Evolutionary conservation across 2,329 filamentous ascomycete species (phyloP).

Genomic region (Cladophialophora immunda): DNA sequence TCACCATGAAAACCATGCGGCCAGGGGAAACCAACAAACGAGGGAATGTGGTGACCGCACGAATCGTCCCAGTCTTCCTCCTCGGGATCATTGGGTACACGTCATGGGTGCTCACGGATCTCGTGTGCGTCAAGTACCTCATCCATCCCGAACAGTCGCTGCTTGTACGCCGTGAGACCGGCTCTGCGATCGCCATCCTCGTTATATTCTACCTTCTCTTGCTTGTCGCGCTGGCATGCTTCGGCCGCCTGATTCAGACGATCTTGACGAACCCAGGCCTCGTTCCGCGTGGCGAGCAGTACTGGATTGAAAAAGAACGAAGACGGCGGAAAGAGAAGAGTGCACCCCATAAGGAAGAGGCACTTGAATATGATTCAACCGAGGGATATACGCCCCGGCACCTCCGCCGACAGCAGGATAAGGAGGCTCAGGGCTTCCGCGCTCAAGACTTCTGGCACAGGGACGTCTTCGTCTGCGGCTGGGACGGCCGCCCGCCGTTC

Average conservation of each 20-base stretch:
- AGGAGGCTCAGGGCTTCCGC: slow-evolving; percentile 37
- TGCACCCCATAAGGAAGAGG: slow-evolving; percentile 33
- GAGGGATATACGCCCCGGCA: slow-evolving; percentile 23
- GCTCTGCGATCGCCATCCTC: slow-evolving; percentile 73
- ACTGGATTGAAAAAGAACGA: slow-evolving; percentile 42
- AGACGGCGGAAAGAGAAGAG: slow-evolving; percentile 35
- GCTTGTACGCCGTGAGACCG: slow-evolving; percentile 53
- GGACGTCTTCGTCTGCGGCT: slow-evolving; percentile 83
- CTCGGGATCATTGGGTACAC: slow-evolving; percentile 72
- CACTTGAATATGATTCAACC: slow-evolving; percentile 27
- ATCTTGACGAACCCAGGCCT: slow-evolving; percentile 77
- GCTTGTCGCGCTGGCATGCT: slow-evolving; percentile 70
- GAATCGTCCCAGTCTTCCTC: slow-evolving; percentile 75
- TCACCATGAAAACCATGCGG: slow-evolving; percentile 28
- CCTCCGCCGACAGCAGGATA: slow-evolving; percentile 36
- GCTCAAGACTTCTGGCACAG: slow-evolving; percentile 58
- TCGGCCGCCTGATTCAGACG: slow-evolving; percentile 74
- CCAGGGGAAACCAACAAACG: slow-evolving; percentile 35
- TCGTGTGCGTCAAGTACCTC: slow-evolving; percentile 76
- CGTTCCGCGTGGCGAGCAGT: slow-evolving; percentile 68
- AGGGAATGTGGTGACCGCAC: slow-evolving; percentile 65
- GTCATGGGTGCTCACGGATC: slow-evolving; percentile 74
- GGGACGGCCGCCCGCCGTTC: slow-evolving; percentile 84
- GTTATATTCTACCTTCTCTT: slow-evolving; percentile 77
- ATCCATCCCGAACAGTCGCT: slow-evolving; percentile 59